A percentile compares a stretch with the other conserved stretches of the same genome.
Evolutionary conservation across 257 asterid genomes (phyloP).

Genomic region (Buddleja alternifolia): DNA sequence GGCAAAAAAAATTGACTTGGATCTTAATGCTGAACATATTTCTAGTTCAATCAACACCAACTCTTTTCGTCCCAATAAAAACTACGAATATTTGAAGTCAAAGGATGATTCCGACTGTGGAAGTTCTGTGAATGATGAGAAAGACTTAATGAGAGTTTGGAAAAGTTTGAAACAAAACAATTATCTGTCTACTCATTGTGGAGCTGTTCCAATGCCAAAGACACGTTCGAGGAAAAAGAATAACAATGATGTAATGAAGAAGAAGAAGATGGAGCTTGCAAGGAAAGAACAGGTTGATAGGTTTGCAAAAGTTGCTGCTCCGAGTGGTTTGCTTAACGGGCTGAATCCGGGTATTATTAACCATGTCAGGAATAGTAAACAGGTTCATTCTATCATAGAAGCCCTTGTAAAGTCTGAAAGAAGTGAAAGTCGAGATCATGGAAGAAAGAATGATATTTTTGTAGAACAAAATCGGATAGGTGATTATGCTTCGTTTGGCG

Average conservation of each 20-base stretch:
- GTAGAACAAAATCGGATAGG: conserved; percentile 38
- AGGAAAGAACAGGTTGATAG: conserved; percentile 83
- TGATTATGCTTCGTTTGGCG: conserved; percentile 28
- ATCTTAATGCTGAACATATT: conserved; percentile 67
- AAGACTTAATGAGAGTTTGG: conserved; percentile 76
- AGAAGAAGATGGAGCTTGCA: conserved; percentile 75
- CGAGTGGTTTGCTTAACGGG: conserved; percentile 89
- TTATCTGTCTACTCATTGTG: conserved; percentile 53
- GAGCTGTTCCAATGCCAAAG: conserved; percentile 62
- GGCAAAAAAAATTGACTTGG: conserved; percentile 50
- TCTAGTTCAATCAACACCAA: conserved; percentile 55
- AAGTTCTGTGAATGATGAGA: conserved; percentile 69
- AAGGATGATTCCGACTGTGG: conserved; percentile 73
- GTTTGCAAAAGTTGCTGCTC: conserved; percentile 91
- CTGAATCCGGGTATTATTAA: conserved; percentile 93
- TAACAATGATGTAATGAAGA: conserved; percentile 54
- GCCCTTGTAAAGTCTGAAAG: conserved; percentile 73
- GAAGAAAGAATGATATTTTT: conserved; percentile 33
- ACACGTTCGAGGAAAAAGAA: conserved; percentile 65
- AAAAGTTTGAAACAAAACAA: conserved; percentile 86
- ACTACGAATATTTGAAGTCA: conserved; percentile 35
- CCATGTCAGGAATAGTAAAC: conserved; percentile 92
- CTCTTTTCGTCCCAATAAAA: conserved; percentile 43
- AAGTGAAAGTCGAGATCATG: conserved; percentile 45
- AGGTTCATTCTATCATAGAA: conserved; percentile 89